These are phyloP conservation scores for Ophiostoma novo-ulmi DNA, from an alignment of 2,329 filamentous ascomycete genomes.

Conservation along the genomic window DNA sequence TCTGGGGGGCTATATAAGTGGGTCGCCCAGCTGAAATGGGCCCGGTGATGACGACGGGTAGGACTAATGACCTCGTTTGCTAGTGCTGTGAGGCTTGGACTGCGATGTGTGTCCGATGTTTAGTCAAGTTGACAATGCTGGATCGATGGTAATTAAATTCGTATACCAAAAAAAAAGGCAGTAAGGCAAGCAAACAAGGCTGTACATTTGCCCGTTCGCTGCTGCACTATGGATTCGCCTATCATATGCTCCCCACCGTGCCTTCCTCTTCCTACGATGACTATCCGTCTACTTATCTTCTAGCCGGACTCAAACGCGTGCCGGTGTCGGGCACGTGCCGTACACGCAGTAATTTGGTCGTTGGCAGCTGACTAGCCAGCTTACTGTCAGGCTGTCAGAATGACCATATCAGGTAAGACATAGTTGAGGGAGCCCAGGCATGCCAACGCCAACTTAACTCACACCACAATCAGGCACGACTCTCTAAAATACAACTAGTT, in stretches of 20 bases:
- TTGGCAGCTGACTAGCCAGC: not conserved
- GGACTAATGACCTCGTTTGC: not conserved
- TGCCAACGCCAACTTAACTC: not conserved
- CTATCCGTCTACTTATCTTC: not conserved
- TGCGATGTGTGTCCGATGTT: not conserved
- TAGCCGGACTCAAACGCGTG: not conserved
- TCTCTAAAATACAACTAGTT: too few species aligned
- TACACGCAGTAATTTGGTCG: not conserved
- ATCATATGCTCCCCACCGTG: not conserved
- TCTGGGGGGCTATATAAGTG: not conserved
- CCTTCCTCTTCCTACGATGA: not conserved
- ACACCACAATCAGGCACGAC: too few species aligned
- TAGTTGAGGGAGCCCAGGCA: not conserved
- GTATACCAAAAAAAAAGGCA: not conserved
- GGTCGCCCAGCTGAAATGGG: not conserved
- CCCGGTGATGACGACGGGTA: slow-evolving; percentile 8
- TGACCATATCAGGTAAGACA: not conserved
- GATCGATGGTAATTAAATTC: not conserved
- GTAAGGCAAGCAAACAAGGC: not conserved
- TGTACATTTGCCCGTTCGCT: not conserved
- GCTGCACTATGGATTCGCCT: not conserved
- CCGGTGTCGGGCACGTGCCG: not conserved
- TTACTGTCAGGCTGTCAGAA: not conserved
- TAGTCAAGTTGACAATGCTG: not conserved
- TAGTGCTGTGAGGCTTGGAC: not conserved